Conservation (phyloP, 1,284 basidiomycete genomes). For the Mycena citricolor region DNA sequence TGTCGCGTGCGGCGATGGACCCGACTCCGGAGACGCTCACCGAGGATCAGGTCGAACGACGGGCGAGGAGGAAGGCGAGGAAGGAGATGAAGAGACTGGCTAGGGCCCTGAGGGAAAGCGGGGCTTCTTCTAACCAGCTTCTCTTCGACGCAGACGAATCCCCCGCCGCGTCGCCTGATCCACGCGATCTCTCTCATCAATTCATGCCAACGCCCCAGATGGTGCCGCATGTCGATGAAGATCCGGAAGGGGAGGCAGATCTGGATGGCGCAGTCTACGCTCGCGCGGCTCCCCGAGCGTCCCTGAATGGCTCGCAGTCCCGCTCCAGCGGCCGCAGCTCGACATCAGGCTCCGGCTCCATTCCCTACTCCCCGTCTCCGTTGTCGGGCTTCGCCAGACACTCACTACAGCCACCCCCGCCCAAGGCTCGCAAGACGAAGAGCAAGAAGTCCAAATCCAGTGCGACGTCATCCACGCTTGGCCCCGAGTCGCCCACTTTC, state of each 20-base stretch:
- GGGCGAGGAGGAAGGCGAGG: conserved; percentile 4
- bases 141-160: no score
- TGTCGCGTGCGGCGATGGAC: conserved; percentile 12
- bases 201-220: conserved; percentile 11
- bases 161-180: neutral
- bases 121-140: no score
- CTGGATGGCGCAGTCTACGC: conserved; percentile 8
- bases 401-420: conserved; percentile 1
- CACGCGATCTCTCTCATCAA: neutral
- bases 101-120: neutral
- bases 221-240: neutral
- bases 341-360: neutral
- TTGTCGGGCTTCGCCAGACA: no score
- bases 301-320: neutral
- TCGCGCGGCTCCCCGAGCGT: neutral
- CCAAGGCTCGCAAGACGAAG: neutral
- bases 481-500: conserved; percentile 7
- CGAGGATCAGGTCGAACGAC: conserved; percentile 3
- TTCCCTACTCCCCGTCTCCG: no score
- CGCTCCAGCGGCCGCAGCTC: neutral
- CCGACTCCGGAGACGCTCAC: conserved; percentile 3
- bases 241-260: neutral
- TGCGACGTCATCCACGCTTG: conserved; percentile 1
- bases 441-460: neutral
- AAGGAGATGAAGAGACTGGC: conserved; percentile 17